These are phyloP conservation scores for Schizothecium vesticola DNA, from an alignment of 495 filamentous ascomycete genomes.

Conservation along the genomic window DNA sequence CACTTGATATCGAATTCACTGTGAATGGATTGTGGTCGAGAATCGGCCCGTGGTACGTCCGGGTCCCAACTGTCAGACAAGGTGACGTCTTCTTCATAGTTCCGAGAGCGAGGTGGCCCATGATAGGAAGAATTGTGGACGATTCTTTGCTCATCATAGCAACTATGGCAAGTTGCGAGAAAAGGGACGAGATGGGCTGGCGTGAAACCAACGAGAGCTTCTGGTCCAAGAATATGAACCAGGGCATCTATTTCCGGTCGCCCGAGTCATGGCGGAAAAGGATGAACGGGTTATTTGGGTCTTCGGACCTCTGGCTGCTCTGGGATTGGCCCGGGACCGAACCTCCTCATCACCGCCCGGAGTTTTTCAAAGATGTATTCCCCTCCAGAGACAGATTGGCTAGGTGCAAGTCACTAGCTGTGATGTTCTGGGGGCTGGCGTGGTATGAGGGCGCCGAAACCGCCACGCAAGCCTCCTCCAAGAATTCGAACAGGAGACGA, in stretches of 20 bases:
- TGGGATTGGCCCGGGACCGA: neutral
- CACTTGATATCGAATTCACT: neutral
- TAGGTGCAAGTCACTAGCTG: neutral
- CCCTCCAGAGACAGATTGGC: neutral
- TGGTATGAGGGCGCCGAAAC: neutral
- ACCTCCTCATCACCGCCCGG: neutral
- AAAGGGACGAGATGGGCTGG: neutral
- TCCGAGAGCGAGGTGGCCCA: neutral
- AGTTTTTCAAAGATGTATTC: neutral
- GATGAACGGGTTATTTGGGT: neutral
- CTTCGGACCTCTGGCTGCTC: neutral
- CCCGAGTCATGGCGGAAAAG: too few species aligned
- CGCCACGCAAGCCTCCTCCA: neutral
- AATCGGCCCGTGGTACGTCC: neutral
- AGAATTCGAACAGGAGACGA: neutral
- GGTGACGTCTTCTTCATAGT: neutral
- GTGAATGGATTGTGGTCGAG: neutral
- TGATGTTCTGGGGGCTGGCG: neutral
- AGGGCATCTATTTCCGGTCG: too few species aligned
- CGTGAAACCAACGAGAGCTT: neutral
- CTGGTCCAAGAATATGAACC: neutral
- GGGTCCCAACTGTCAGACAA: neutral
- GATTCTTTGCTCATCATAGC: neutral
- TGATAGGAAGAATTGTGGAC: neutral
- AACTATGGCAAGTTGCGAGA: neutral